Percentiles rank a stretch among this genome's conserved stretches.
These are phyloP conservation scores for Nematocida homosporus DNA, from an alignment of 371 early-diverging fungal genomes.

Conservation along the genomic window DNA sequence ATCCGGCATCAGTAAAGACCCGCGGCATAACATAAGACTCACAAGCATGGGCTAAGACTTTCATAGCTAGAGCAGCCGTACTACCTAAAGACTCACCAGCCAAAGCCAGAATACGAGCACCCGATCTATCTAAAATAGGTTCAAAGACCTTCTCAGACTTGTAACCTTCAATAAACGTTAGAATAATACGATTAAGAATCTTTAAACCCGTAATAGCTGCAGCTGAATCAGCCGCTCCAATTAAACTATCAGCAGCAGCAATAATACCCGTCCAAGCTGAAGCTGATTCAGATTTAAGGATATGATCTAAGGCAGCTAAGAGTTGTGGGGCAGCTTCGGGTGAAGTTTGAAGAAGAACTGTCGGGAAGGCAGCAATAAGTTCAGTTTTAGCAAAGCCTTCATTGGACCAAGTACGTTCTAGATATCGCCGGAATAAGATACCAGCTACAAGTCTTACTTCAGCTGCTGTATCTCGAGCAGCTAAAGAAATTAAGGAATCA, in stretches of 20 bases:
- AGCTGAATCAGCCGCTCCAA: background rate
- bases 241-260: constrained; percentile 1
- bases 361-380: constrained; percentile 29
- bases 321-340: constrained; percentile 42
- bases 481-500: constrained; percentile 4
- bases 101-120: constrained; percentile 35
- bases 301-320: constrained; percentile 25
- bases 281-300: constrained; percentile 35
- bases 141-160: constrained; percentile 56
- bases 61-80: constrained; percentile 55
- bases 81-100: constrained; percentile 40
- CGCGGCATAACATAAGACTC: constrained; percentile 63
- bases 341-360: constrained; percentile 14
- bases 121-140: constrained; percentile 47
- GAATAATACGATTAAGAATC: constrained; percentile 35
- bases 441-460: constrained; percentile 32
- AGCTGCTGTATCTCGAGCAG: constrained; percentile 16
- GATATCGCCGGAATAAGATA: constrained; percentile 46
- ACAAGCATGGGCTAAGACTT: constrained; percentile 58
- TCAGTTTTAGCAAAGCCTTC: constrained; percentile 35
- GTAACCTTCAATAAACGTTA: constrained; percentile 44
- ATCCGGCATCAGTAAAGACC: constrained; percentile 31
- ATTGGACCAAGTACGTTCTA: constrained; percentile 33
- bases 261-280: constrained; percentile 27
- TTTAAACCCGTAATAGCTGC: constrained; percentile 26